Evolutionary conservation across 768 basidiomycete genomes (phyloP).

Genomic region (Xerocomellus intermedius): DNA sequence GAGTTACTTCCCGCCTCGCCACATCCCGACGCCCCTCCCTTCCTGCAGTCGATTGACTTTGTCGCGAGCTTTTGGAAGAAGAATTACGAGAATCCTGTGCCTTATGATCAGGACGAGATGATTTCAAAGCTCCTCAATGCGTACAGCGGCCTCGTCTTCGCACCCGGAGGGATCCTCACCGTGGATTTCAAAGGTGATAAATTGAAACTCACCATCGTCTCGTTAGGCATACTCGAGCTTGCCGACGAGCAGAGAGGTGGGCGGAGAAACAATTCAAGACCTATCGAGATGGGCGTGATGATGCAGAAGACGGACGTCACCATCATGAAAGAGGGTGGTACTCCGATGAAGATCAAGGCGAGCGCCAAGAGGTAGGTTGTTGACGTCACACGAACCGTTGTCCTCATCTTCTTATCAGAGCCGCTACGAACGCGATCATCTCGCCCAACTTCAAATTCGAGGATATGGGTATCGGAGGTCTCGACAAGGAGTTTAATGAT

Average conservation of each 20-base stretch:
- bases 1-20: conserved; percentile 51
- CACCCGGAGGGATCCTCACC: conserved; percentile 64
- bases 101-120: conserved; percentile 90
- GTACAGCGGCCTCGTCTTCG: conserved; percentile 70
- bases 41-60: conserved; percentile 76
- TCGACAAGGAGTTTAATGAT: conserved; percentile 91
- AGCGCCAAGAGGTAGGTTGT: conserved; percentile 80
- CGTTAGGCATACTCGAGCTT: conserved; percentile 58
- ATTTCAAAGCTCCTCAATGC: conserved; percentile 68
- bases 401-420: conserved; percentile 44
- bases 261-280: conserved; percentile 28
- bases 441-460: conserved; percentile 99
- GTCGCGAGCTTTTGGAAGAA: conserved; percentile 67
- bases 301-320: conserved; percentile 93
- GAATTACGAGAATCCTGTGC: conserved; percentile 54
- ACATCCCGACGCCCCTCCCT: conserved; percentile 55
- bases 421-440: conserved; percentile 91
- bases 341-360: conserved; percentile 85
- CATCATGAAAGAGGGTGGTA: conserved; percentile 79
- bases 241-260: conserved; percentile 57
- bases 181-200: conserved; percentile 90
- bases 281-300: conserved; percentile 61
- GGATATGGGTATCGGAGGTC: conserved; percentile 99
- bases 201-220: conserved; percentile 67
- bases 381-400: not conserved